These are phyloP conservation scores for Dactylellina cionopaga DNA, from an alignment of 2,329 filamentous ascomycete genomes.

Conservation along the genomic window DNA sequence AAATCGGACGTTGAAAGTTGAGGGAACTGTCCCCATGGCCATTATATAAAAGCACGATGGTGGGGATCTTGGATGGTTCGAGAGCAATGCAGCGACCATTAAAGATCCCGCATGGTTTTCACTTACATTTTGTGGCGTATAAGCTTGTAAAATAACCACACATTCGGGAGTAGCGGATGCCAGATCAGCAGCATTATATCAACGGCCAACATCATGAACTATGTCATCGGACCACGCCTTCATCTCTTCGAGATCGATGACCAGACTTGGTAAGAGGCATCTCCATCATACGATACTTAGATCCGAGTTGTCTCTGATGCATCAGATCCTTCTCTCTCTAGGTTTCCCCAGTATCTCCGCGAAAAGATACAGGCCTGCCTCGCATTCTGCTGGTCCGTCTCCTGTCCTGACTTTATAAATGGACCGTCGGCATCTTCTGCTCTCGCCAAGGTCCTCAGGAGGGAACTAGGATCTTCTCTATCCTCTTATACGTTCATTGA, in stretches of 20 bases:
- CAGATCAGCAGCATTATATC: background rate
- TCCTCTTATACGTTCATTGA: conserved; percentile 74
- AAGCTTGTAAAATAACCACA: background rate
- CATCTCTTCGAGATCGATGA: conserved; percentile 76
- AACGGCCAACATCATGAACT: conserved; percentile 15
- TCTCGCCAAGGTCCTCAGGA: conserved; percentile 68
- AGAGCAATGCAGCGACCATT: background rate
- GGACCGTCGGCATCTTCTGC: conserved; percentile 66
- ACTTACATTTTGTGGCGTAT: background rate
- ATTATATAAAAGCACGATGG: too few relatives aligned
- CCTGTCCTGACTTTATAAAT: conserved; percentile 58
- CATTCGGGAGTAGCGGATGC: background rate
- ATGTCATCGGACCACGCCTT: conserved; percentile 67
- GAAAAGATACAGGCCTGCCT: conserved; percentile 73
- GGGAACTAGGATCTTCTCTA: conserved; percentile 64
- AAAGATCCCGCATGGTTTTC: too few relatives aligned
- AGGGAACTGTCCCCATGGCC: too few relatives aligned
- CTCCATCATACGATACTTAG: too few relatives aligned
- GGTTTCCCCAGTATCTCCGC: conserved; percentile 74
- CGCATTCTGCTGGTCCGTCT: conserved; percentile 71
- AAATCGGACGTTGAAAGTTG: too few relatives aligned
- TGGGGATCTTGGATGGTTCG: background rate
- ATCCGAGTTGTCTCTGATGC: conserved; percentile 35
- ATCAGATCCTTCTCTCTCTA: too few relatives aligned
- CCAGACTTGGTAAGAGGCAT: conserved; percentile 68